phyloP scores from a whole-genome alignment of 139 green algal species.

The Chlamydomonas eustigma region DNA sequence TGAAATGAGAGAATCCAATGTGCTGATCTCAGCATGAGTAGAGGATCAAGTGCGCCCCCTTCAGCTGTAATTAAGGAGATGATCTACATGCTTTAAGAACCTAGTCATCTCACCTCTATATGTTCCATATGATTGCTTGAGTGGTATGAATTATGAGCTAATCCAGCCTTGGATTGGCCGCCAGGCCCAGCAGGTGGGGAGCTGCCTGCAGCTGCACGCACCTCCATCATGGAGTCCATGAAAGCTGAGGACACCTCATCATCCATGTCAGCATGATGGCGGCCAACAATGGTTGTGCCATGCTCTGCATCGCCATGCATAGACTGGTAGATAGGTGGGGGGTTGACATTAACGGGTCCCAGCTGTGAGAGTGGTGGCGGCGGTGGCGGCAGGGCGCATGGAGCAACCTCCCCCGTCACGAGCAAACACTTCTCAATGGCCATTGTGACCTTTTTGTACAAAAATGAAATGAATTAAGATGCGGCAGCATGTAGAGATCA shows the following conservation, averaged over 20 bases:
- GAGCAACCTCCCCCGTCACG: conserved; percentile 15
- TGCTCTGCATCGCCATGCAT: background rate
- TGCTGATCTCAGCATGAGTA: no score
- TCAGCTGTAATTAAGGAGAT: background rate
- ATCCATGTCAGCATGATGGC: background rate
- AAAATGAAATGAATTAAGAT: background rate
- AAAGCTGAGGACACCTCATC: background rate
- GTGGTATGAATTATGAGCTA: background rate
- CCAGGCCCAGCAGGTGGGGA: background rate
- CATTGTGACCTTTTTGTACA: conserved; percentile 11
- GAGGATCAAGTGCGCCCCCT: no score
- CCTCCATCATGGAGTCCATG: background rate
- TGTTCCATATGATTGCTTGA: background rate
- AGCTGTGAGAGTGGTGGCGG: background rate
- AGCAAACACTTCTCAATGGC: conserved; percentile 27
- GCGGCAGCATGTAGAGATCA: no score
- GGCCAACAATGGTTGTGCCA: background rate
- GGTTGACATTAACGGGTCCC: conserved; percentile 4
- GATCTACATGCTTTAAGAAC: background rate
- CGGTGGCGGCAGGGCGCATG: background rate
- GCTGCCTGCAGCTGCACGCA: background rate
- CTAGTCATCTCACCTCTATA: background rate
- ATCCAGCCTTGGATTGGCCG: background rate
- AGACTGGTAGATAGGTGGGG: background rate
- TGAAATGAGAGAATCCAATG: background rate